A percentile compares a stretch with the other conserved stretches of the same genome.
Evolutionary conservation across 2,329 filamentous ascomycete genomes (phyloP).

Genomic region (Albophoma yamanashiensis): DNA sequence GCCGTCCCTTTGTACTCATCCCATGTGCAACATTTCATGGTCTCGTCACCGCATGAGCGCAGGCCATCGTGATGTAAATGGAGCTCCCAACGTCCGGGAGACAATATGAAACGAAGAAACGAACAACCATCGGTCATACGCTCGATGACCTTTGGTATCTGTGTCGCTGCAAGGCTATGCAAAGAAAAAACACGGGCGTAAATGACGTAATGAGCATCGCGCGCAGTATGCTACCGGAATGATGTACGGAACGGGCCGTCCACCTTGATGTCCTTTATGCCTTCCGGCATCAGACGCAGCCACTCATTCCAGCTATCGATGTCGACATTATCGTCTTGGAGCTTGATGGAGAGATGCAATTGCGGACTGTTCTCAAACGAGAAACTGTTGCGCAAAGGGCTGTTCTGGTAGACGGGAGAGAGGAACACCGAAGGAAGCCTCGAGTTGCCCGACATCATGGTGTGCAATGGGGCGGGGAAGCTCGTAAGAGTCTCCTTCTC

Average conservation of each 20-base stretch:
- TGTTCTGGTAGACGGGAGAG: conserved; percentile 35
- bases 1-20: not conserved
- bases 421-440: conserved; percentile 46
- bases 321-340: conserved; percentile 40
- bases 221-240: conserved; percentile 8
- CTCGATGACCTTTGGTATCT: not conserved
- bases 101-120: conserved; percentile 2
- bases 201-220: not conserved
- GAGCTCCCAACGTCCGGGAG: not conserved
- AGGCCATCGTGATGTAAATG: not conserved
- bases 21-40: not conserved
- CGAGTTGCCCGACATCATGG: conserved; percentile 43
- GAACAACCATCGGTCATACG: not conserved
- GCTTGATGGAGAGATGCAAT: conserved; percentile 37
- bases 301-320: conserved; percentile 46
- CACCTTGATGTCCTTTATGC: conserved; percentile 43
- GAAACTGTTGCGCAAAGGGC: conserved; percentile 24
- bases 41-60: not conserved
- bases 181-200: not conserved
- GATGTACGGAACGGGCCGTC: conserved; percentile 34
- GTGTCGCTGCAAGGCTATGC: not conserved
- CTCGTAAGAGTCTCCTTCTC: conserved; percentile 36
- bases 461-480: conserved; percentile 43
- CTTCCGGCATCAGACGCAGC: conserved; percentile 47
- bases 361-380: conserved; percentile 34